Evolutionary conservation across 257 asterid species (phyloP), one percentile per base, ranked within the genome.

Genomic region (Solanum chiquidenum): DNA sequence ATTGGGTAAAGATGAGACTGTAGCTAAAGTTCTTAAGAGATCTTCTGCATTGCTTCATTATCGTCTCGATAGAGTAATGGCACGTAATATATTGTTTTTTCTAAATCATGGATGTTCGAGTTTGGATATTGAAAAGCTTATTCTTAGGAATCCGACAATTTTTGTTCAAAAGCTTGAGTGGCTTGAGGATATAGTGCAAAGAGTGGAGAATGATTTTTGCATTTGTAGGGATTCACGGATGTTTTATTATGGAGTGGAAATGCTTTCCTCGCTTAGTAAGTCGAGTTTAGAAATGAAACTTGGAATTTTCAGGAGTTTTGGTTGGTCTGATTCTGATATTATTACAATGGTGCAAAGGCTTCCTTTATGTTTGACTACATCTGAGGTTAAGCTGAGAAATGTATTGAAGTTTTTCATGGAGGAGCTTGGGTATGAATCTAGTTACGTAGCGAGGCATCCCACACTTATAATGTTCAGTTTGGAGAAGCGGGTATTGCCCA

Each of bases 191-290:
- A 31, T 66, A 23, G 64, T 86, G 12, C 42, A 31, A 3, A 89
- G 75, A 31, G 91, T 87, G 25, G 88, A 90, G 62, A 83, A 85
- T 14, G 90, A 89, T 10, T 86, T 89, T 29, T 87, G 90, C 34
- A 89, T 90, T 49, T 29, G 85, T 82, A 87, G 60, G 5, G 20
- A 69, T 29, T 73, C 90, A 1, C 20, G 80, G 13, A 87, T 87
- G 92, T 89, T 90, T 40, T 49, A 11, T 23, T 34, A 66, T 89
- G 91, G 87, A 18, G 37, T 90, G 55, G 21, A 27, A 23, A 84
- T 72, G 49, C 7, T 86, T 21, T 27, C 83, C 4, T 29, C 86
- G 1, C 46, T 85, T 34, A 73, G 74, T 6, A n/a, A 82, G 79
- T 7, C 87, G 4, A 90, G 34, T 7, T 12, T 89, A 9, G 89